Base-by-base conservation (phyloP, 2,329 filamentous ascomycete genomes). In the Microcyclospora tardicrescens region DNA sequence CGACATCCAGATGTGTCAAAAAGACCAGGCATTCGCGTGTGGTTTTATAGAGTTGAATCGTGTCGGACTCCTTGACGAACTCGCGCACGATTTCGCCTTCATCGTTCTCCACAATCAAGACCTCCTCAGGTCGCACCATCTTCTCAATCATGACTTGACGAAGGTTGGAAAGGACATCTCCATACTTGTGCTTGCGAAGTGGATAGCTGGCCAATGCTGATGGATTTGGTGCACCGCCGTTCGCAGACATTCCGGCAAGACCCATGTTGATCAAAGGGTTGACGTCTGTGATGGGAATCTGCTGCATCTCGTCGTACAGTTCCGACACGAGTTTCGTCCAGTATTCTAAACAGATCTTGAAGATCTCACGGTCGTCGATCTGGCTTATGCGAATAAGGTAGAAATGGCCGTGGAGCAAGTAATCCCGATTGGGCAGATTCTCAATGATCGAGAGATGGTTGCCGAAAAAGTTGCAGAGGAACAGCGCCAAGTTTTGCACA, bases 141-240 rank as follows among this genome's bases (percentile, higher is more conserved):
- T 95, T 95, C 67, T 98, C 91, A 45, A 98, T 96, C 91, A 98
- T 98, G 48, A 98, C 91, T 16, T 89, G 82, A 49, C 91, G 81
- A 41, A 98, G 71, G 60, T 94, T 96, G 9, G 89, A 89, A 36
- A 98, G 68, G 14, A 98, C 82, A 58, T 95, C 86, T 48, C 81
- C 80, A 63, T 96, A 98, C 65, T 95, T 96, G 72, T 98, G 89
- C 69, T 98, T 98, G 44, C 93, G 80, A 33, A 98, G 74, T 10
- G 89, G 86, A 56, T 93, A 93, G 61, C 86, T 93, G 52, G 79
- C 80, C 45, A 96, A 71, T n/a, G 89, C 68, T 37, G 69, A 75
- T 1, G 89, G 85, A 58, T 94, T 86, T 36, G 85, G 81, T 2
- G 86, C 87, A 33, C 87, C 87, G 38, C 82, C 80, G 43, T 83